These are phyloP conservation scores for Cutaneotrichosporon dermatis DNA, from an alignment of 1,284 basidiomycete genomes.

Conservation along the genomic window DNA sequence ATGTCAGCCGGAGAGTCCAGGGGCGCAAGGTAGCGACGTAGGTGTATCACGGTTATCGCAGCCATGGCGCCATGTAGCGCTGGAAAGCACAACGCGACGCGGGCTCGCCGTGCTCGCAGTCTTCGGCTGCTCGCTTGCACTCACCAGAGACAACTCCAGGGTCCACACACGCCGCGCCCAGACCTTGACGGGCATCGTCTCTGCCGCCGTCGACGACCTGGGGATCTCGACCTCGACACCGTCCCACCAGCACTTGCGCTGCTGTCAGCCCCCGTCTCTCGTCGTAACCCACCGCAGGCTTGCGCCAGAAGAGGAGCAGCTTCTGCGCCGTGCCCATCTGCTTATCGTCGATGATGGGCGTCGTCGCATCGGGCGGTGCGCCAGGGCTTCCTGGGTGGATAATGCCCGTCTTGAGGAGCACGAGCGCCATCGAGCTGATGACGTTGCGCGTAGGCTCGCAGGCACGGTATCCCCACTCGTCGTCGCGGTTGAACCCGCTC, in stretches of 20 bases:
- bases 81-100: too few relatives aligned
- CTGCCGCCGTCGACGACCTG: slow-evolving; percentile 43
- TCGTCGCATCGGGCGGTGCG: slow-evolving; percentile 19
- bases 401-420: slow-evolving; percentile 95
- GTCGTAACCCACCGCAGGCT: slow-evolving; percentile 74
- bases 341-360: slow-evolving; percentile 63
- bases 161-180: slow-evolving; percentile 99
- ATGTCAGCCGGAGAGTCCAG: not conserved
- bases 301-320: slow-evolving; percentile 95
- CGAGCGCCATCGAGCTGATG: slow-evolving; percentile 95
- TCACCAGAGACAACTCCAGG: slow-evolving; percentile 85
- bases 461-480: slow-evolving; percentile 95
- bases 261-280: slow-evolving; percentile 6
- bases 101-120: too few relatives aligned
- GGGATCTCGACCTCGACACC: slow-evolving; percentile 84
- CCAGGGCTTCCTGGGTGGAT: slow-evolving; percentile 55
- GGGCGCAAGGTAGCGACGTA: too few relatives aligned
- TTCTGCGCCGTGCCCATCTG: slow-evolving; percentile 99
- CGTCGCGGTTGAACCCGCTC: slow-evolving; percentile 95
- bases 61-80: not conserved
- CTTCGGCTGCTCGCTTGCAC: slow-evolving; percentile 39
- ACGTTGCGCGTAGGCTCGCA: slow-evolving; percentile 93
- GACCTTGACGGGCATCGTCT: slow-evolving; percentile 66
- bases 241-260: slow-evolving; percentile 99
- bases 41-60: not conserved